Evolutionary conservation across 1,284 basidiomycete genomes (phyloP), one percentile per base, ranked within the genome.

Genomic region (Ceratobasidium sp.): DNA sequence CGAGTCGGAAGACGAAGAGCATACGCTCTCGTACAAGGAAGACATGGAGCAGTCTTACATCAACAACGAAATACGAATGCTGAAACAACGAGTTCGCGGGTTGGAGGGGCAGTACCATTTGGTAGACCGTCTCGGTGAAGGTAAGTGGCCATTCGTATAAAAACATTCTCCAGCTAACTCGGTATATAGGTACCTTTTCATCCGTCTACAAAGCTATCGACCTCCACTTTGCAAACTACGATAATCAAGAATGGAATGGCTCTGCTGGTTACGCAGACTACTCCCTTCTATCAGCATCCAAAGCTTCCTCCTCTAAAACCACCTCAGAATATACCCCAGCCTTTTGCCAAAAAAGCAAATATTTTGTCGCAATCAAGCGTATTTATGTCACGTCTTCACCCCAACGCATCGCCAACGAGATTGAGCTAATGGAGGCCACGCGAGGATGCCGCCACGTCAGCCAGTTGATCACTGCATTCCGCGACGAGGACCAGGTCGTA

Each of bases 141-240:
- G 88, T 87, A 71, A 75, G 85, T 79, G 38, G 10, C 38, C 23
- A 35, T 69, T 60, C 48, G 52, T 30, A 38, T 67, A 18, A 64
- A 14, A 38, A 38, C 23, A 33, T 16, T 35, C 27, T 62, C 41
- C 20, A 5, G 8, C 68, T 41, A 27, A 78, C n/a, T 54, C 52
- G 35, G 18, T 54, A 7, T 16, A 18, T 73, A 88, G 96, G 97
- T 33, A 99, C 97, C 1, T 99, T 99, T 85, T 99, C 97, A 0
- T 97, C 96, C 10, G 97, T 99, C 12, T 99, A 99, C 89, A 98
- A 99, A 82, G 97, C 97, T 0, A 86, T 97, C 80, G 97, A 99
- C 85, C 83, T 93, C 50, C 86, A 90, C 78, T 91, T 93, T 81
- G 84, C 88, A 57, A 92, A 91, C 78, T 97, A 93, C 89, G 89